Conservation (phyloP, 2,329 filamentous ascomycete species). For the Pestalotiopsis sp. region DNA sequence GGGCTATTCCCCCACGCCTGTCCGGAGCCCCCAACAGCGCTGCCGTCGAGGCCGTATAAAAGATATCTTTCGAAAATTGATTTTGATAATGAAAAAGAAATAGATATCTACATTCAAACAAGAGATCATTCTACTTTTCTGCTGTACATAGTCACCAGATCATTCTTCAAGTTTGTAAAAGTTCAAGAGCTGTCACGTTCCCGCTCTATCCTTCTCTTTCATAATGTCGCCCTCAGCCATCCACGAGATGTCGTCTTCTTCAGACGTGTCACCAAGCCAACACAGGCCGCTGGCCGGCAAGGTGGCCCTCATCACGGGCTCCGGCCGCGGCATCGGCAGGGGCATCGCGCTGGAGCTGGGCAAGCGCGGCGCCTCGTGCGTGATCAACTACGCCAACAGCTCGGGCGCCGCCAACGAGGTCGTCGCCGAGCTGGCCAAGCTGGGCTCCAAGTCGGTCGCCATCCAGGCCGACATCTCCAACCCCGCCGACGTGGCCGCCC, state of each 20-base stretch:
- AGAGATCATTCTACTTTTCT: too few species aligned
- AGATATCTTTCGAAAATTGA: too few species aligned
- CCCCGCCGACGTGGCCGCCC: conserved; percentile 58
- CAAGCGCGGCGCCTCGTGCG: conserved; percentile 64
- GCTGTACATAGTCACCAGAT: too few species aligned
- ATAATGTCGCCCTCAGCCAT: conserved; percentile 35
- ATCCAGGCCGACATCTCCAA: conserved; percentile 69
- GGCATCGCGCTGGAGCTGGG: conserved; percentile 71
- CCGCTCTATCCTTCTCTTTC: not conserved
- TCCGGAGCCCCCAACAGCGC: too few species aligned
- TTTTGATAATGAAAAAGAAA: too few species aligned
- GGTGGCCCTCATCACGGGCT: conserved; percentile 65
- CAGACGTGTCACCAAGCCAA: conserved; percentile 28
- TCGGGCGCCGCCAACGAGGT: conserved; percentile 57
- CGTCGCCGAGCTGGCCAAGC: conserved; percentile 55
- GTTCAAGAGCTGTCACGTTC: not conserved
- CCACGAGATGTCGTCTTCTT: conserved; percentile 15
- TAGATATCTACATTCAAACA: too few species aligned
- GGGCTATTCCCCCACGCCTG: too few species aligned
- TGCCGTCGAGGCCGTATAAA: too few species aligned
- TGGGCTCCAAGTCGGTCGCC: conserved; percentile 60
- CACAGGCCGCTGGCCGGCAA: conserved; percentile 49
- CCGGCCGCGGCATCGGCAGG: conserved; percentile 67
- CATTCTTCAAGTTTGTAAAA: too few species aligned
- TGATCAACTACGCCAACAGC: conserved; percentile 69